These are phyloP conservation scores for Aphanomyces cochlioides DNA, from an alignment of 352 stramenopile species.

Conservation along the genomic window DNA sequence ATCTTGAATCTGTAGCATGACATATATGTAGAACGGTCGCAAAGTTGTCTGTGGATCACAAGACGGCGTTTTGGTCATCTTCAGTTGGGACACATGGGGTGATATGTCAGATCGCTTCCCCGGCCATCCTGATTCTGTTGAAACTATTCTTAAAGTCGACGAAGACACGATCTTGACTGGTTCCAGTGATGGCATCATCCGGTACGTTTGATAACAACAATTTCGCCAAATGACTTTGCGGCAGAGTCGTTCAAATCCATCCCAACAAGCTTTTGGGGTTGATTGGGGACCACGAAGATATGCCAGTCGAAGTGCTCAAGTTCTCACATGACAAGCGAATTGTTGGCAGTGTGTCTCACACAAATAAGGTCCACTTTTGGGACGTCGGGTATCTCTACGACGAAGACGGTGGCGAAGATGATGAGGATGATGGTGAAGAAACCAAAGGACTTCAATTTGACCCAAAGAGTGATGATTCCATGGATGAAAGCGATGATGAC, in stretches of 20 bases:
- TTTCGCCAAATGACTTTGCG: neutral
- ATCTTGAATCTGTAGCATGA: no score
- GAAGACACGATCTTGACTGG: constrained; percentile 96
- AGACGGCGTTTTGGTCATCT: constrained; percentile 93
- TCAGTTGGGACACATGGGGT: constrained; percentile 93
- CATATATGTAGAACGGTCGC: constrained; percentile 66
- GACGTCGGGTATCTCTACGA: constrained; percentile 92
- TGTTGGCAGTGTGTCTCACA: constrained; percentile 92
- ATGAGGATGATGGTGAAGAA: constrained; percentile 57
- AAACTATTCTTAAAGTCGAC: constrained; percentile 94
- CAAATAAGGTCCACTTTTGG: constrained; percentile 94
- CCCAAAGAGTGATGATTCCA: constrained; percentile 64
- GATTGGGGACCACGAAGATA: constrained; percentile 94
- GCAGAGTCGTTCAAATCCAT: constrained; percentile 90
- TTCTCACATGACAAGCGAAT: constrained; percentile 85
- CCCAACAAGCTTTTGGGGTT: constrained; percentile 95
- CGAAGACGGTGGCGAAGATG: constrained; percentile 76
- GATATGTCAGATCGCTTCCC: constrained; percentile 96
- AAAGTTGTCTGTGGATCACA: constrained; percentile 95
- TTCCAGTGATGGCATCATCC: constrained; percentile 93
- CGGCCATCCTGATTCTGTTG: constrained; percentile 92
- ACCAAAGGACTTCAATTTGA: constrained; percentile 34
- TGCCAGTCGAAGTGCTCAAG: constrained; percentile 91
- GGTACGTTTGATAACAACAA: constrained; percentile 40
- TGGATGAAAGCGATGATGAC: constrained; percentile 70